A percentile compares a stretch with the other conserved stretches of the same genome.
These are phyloP conservation scores for Globisporangium abappressorium DNA, from an alignment of 352 stramenopile genomes.

Conservation along the genomic window DNA sequence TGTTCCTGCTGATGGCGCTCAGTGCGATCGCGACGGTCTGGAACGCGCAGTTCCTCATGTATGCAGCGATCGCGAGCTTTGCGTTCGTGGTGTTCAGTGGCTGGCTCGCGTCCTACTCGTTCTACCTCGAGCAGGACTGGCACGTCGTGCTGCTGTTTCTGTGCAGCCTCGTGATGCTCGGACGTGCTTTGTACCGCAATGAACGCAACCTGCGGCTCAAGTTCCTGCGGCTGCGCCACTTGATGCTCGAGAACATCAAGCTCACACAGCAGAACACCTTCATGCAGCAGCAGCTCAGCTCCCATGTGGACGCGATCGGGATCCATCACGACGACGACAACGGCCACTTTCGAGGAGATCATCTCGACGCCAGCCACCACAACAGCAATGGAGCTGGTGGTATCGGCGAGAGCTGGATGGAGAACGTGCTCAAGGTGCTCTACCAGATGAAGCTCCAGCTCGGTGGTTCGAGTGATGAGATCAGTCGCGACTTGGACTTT, in stretches of 20 bases:
- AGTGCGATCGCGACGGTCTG: conserved; percentile 49
- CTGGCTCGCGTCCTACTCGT: conserved; percentile 27
- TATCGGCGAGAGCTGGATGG: conserved; percentile 70
- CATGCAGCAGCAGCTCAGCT: conserved; percentile 67
- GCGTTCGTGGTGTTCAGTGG: conserved; percentile 23
- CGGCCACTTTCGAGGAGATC: not conserved
- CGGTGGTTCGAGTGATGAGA: conserved; percentile 28
- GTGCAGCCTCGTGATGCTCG: conserved; percentile 34
- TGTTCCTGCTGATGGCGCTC: conserved; percentile 53
- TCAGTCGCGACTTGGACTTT: conserved; percentile 51
- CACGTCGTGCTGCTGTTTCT: conserved; percentile 48
- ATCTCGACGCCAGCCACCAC: not conserved
- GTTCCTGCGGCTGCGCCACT: conserved; percentile 51
- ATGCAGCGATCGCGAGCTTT: conserved; percentile 26
- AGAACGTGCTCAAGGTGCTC: conserved; percentile 64
- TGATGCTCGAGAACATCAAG: conserved; percentile 66
- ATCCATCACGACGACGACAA: conserved; percentile 26
- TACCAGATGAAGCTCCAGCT: conserved; percentile 44
- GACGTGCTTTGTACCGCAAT: conserved; percentile 35
- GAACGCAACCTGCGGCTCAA: conserved; percentile 41
- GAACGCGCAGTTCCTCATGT: conserved; percentile 55
- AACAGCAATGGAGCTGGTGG: conserved; percentile 5
- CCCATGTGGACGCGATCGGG: conserved; percentile 52
- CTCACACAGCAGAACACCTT: conserved; percentile 56
- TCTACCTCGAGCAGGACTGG: conserved; percentile 42